Percentiles rank a stretch among this genome's conserved stretches.
Evolutionary conservation across 2,329 filamentous ascomycete species (phyloP).

Genomic region (Erysiphe pulchra): DNA sequence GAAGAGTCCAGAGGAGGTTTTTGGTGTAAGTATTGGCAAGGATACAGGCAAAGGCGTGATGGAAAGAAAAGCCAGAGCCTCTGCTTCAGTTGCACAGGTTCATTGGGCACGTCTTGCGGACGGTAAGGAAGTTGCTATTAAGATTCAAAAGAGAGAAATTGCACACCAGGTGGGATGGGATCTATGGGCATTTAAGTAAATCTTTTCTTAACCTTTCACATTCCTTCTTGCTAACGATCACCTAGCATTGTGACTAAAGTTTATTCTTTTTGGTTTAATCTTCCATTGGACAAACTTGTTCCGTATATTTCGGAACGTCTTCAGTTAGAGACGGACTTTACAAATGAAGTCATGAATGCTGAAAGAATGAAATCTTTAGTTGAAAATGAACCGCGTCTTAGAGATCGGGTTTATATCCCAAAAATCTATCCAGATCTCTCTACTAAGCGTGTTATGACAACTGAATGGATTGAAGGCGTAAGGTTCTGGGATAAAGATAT

Average conservation of each 20-base stretch:
- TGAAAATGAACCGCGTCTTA: constrained; percentile 46
- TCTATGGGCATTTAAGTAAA: constrained; percentile 31
- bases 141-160: constrained; percentile 92
- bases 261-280: constrained; percentile 70
- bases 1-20: constrained; percentile 69
- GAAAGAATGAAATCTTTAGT: constrained; percentile 62
- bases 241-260: constrained; percentile 51
- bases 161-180: constrained; percentile 79
- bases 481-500: constrained; percentile 77
- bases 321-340: constrained; percentile 79
- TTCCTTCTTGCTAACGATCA: constrained; percentile 1
- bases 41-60: constrained; percentile 36
- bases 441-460: constrained; percentile 65
- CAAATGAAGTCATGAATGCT: constrained; percentile 73
- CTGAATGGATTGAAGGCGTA: constrained; percentile 93
- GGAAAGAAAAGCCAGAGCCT: constrained; percentile 42
- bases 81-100: constrained; percentile 81
- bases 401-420: constrained; percentile 68
- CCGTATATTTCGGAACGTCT: constrained; percentile 87
- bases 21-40: constrained; percentile 60
- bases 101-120: constrained; percentile 77
- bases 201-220: not conserved
- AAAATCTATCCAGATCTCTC: constrained; percentile 61
- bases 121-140: constrained; percentile 78
- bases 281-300: constrained; percentile 77